Evolutionary conservation across 2,329 filamentous ascomycete species (phyloP).

Genomic region (Setomelanomma holmii): DNA sequence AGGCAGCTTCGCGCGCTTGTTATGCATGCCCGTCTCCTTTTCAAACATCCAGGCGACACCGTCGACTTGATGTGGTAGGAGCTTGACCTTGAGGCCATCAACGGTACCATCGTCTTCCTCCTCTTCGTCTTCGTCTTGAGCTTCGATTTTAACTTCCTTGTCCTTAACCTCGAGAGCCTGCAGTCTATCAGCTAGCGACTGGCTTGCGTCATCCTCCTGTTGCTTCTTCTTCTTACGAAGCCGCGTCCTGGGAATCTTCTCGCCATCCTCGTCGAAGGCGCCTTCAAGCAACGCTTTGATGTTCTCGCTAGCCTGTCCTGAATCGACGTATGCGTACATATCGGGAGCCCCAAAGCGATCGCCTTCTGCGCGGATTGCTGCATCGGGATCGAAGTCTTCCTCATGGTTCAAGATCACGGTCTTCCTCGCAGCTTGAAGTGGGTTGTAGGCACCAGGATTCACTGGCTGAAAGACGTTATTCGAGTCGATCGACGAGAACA

Average conservation of each 20-base stretch:
- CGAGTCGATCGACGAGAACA: slow-evolving; percentile 61
- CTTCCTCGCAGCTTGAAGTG: slow-evolving; percentile 43
- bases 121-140: slow-evolving; percentile 46
- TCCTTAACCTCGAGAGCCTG: slow-evolving; percentile 54
- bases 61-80: slow-evolving; percentile 92
- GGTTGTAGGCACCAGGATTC: slow-evolving; percentile 36
- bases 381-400: slow-evolving; percentile 58
- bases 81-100: slow-evolving; percentile 83
- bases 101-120: slow-evolving; percentile 68
- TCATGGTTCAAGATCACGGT: slow-evolving; percentile 52
- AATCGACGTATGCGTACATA: slow-evolving; percentile 70
- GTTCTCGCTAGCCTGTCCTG: slow-evolving; percentile 74
- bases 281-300: slow-evolving; percentile 84
- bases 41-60: slow-evolving; percentile 95
- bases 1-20: slow-evolving; percentile 77
- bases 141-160: slow-evolving; percentile 52
- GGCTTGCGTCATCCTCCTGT: slow-evolving; percentile 42
- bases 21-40: slow-evolving; percentile 85
- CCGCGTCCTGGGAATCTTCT: slow-evolving; percentile 57
- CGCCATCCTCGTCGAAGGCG: slow-evolving; percentile 76
- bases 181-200: slow-evolving; percentile 54
- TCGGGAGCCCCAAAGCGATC: slow-evolving; percentile 62
- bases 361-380: slow-evolving; percentile 53
- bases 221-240: slow-evolving; percentile 54
- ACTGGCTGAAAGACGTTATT: slow-evolving; percentile 50